Evolutionary conservation across 495 filamentous ascomycete genomes (phyloP).

Genomic region (Trichoderma erinaceum): DNA sequence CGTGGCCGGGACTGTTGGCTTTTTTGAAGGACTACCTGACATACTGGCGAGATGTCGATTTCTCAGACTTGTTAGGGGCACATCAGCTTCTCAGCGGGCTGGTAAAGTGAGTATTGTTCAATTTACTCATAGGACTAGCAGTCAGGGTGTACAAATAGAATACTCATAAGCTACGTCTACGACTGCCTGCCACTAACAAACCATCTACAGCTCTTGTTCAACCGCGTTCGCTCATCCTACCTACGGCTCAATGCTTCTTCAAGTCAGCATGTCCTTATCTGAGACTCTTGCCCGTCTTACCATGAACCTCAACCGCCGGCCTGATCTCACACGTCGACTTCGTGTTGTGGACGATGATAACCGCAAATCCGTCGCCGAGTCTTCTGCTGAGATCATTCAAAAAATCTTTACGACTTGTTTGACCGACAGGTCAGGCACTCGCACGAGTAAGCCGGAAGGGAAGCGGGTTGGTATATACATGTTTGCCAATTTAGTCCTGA

Average conservation of each 20-base stretch:
- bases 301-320: slow-evolving; percentile 69
- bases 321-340: slow-evolving; percentile 58
- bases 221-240: slow-evolving; percentile 72
- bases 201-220: slow-evolving; percentile 55
- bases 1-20: slow-evolving; percentile 67
- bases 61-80: slow-evolving; percentile 65
- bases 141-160: too few species aligned
- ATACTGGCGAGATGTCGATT: slow-evolving; percentile 73
- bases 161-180: not conserved
- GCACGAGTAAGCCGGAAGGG: slow-evolving; percentile 59
- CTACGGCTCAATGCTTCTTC: slow-evolving; percentile 70
- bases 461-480: slow-evolving; percentile 83
- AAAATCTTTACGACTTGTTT: slow-evolving; percentile 88
- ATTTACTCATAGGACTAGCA: not conserved
- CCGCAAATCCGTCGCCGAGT: slow-evolving; percentile 71
- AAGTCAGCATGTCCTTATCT: slow-evolving; percentile 70
- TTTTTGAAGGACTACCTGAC: slow-evolving; percentile 74
- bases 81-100: slow-evolving; percentile 67
- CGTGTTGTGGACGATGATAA: slow-evolving; percentile 50
- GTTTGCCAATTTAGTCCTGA: slow-evolving; percentile 85
- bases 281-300: slow-evolving; percentile 70
- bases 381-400: slow-evolving; percentile 78
- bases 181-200: not conserved
- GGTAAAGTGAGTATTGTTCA: slow-evolving; percentile 51
- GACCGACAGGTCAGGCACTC: slow-evolving; percentile 65